Evolutionary conservation across 2,329 filamentous ascomycete genomes (phyloP), one percentile per base, ranked within the genome.

Genomic region (Fusarium pseudoanthophilum): DNA sequence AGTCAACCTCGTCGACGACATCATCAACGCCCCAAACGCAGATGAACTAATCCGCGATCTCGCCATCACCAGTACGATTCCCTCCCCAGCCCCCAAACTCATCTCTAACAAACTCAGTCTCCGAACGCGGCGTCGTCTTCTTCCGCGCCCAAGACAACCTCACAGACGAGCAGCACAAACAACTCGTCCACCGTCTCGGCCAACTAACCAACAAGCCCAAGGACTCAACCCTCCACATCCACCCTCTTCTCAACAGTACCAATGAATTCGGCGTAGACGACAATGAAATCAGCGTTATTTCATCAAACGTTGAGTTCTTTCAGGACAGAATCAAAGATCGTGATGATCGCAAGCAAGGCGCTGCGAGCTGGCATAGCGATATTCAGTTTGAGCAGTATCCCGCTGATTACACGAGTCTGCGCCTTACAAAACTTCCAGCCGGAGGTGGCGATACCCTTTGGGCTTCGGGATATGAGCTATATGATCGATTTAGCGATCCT

Each of bases 61-160:
- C 2, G 90, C 88, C 21, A 88, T 91, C 60, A 90, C 87, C 1
- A 86, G 88, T 90, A 80, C 64, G 81, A 71, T 5, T 5, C 7
- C 4, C 5, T 49, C 6, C 10, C 32, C 1, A 3, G 15, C 15
- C 24, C 21, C 21, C 28, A 32, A 18, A 15, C 2, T 20, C n/a
- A 26, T 21, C 5, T 11, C 46, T 65, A 42, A 53, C n/a, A 53
- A 1, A 0, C 3, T 0, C 15, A 90, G 89, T 91, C 70, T 90
- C 90, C 2, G 86, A 88, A 70, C 85, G 90, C 20, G 89, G 89
- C 4, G 90, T 92, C 5, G 89, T 92, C 45, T 91, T 92, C 80
- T 90, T 92, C 79, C 87, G 90, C 20, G 83, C 85, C 15, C 90
- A 92, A 69, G 82, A 89, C 75, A 84, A 86, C 70, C 80, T 91